Percentiles rank a stretch among this genome's conserved stretches.
Evolutionary conservation across 1,284 basidiomycete species (phyloP).

Genomic region (Ustilago curta): DNA sequence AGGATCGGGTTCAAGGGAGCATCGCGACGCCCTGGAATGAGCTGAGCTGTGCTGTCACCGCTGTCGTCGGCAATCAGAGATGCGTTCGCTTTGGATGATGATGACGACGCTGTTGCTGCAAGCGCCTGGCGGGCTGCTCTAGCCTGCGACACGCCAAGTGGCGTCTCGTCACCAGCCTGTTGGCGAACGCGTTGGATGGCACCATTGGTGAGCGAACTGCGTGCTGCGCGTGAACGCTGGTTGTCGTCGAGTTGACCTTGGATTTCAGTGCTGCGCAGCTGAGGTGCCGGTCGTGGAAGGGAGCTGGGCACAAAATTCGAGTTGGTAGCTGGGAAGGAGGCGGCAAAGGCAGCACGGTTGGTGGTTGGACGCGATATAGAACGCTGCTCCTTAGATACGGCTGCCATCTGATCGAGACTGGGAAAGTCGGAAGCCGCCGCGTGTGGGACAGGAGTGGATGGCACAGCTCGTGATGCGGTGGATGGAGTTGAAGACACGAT

Average conservation of each 20-base stretch:
- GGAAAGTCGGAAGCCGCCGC: constrained; percentile 33
- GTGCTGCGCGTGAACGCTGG: constrained; percentile 26
- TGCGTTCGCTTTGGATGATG: constrained; percentile 15
- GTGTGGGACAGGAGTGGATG: constrained; percentile 25
- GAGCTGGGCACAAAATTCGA: constrained; percentile 31
- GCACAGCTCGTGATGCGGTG: constrained; percentile 18
- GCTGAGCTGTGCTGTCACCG: constrained; percentile 35
- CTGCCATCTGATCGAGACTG: constrained; percentile 50
- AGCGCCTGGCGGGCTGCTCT: constrained; percentile 30
- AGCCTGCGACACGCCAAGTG: constrained; percentile 41
- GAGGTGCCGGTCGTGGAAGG: constrained; percentile 35
- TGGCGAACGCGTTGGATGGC: constrained; percentile 44
- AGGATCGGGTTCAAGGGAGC: constrained; percentile 9
- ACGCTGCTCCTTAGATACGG: constrained; percentile 38
- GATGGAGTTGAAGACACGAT: constrained; percentile 23
- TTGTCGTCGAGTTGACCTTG: constrained; percentile 9
- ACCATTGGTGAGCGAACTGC: constrained; percentile 42
- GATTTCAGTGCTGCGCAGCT: constrained; percentile 12
- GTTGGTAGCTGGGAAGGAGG: constrained; percentile 26
- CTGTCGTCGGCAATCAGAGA: constrained; percentile 34
- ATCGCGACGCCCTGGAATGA: constrained; percentile 31
- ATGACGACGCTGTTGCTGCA: neutral
- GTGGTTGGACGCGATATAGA: constrained; percentile 26
- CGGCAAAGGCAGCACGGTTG: constrained; percentile 35
- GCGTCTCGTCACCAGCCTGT: constrained; percentile 46